phyloP scores from a whole-genome alignment of 495 filamentous ascomycete genomes.

The Xylaria telfairii region DNA sequence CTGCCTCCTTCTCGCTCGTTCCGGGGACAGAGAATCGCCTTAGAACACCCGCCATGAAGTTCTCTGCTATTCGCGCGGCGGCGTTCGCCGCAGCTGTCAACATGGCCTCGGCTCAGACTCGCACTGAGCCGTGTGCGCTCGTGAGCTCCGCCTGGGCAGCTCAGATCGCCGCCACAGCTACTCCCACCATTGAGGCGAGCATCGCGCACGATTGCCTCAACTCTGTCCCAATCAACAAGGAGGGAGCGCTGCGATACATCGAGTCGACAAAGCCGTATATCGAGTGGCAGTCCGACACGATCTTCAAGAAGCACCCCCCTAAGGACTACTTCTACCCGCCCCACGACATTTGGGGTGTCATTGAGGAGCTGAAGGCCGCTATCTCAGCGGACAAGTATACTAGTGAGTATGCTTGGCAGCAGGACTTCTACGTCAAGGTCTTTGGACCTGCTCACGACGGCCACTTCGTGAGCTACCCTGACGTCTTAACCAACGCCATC shows the following conservation, averaged over 20 bases:
- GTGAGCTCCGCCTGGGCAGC: conserved; percentile 50
- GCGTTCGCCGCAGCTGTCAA: conserved; percentile 23
- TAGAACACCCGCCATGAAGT: conserved; percentile 20
- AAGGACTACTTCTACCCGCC: conserved; percentile 51
- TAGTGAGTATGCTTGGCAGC: conserved; percentile 51
- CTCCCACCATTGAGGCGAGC: conserved; percentile 45
- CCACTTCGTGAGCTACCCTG: conserved; percentile 51
- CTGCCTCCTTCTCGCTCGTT: conserved; percentile 14
- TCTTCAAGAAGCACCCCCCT: conserved; percentile 50
- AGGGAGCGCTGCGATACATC: conserved; percentile 46
- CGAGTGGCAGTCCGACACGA: conserved; percentile 51
- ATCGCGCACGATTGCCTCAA: conserved; percentile 54
- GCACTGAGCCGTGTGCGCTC: conserved; percentile 46
- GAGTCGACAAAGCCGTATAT: conserved; percentile 50
- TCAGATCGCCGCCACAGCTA: conserved; percentile 39
- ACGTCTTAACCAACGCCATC: conserved; percentile 46
- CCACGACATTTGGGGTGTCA: conserved; percentile 50
- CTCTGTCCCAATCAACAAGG: conserved; percentile 51
- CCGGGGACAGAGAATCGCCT: conserved; percentile 5
- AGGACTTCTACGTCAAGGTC: conserved; percentile 43
- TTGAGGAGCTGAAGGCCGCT: conserved; percentile 43
- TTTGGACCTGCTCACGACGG: conserved; percentile 53
- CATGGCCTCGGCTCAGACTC: conserved; percentile 23
- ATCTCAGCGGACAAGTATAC: conserved; percentile 47
- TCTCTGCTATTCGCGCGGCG: conserved; percentile 23